Conservation (phyloP, 2,329 filamentous ascomycete genomes). For the Colletotrichum scovillei region DNA sequence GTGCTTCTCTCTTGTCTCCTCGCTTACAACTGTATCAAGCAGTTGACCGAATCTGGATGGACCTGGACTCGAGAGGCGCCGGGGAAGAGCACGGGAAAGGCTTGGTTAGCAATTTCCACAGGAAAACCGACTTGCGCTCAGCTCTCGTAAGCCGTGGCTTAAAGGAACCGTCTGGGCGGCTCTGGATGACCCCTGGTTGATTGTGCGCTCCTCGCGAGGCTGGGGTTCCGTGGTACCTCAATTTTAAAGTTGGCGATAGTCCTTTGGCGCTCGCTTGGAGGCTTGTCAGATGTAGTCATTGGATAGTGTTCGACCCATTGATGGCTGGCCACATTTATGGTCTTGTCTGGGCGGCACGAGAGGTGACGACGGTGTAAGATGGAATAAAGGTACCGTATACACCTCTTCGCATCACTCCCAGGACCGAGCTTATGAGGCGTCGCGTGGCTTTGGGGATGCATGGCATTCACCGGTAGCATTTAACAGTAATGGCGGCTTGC, state of each 20-base stretch:
- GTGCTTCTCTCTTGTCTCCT: not conserved
- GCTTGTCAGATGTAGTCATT: not conserved
- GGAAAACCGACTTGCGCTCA: not conserved
- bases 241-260: not conserved
- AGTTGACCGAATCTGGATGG: not conserved
- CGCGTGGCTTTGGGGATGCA: not conserved
- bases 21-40: not conserved
- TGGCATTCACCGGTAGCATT: not conserved
- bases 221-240: not conserved
- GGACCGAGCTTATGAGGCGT: not conserved
- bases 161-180: not conserved
- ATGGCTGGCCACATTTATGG: not conserved
- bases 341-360: not conserved
- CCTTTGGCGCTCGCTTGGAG: not conserved
- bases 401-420: not conserved
- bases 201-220: not conserved
- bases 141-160: slow-evolving; percentile 9
- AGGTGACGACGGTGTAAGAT: not conserved
- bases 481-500: not conserved
- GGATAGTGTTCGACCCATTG: not conserved
- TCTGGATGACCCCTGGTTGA: not conserved
- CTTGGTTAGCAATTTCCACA: slow-evolving; percentile 21
- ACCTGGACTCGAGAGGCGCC: not conserved
- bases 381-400: not conserved
- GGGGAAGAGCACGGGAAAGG: not conserved